Evolutionary conservation across 2,329 filamentous ascomycete genomes (phyloP).

Genomic region (Aspergillus brasiliensis): DNA sequence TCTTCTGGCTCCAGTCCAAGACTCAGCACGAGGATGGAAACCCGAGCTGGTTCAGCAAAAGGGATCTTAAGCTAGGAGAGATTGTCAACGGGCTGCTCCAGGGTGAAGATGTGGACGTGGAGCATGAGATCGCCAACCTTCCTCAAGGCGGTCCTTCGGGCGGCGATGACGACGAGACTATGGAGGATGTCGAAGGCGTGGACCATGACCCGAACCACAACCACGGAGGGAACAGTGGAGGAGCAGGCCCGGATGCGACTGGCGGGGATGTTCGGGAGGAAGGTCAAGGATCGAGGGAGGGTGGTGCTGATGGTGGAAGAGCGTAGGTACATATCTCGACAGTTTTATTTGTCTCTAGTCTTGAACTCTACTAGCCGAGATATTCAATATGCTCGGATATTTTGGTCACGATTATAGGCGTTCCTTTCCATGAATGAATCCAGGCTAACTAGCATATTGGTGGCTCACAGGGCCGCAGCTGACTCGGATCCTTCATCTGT

Average conservation of each 20-base stretch:
- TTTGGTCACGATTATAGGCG: neutral
- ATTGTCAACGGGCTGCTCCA: conserved; percentile 83
- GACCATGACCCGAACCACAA: conserved; percentile 61
- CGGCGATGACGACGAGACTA: conserved; percentile 71
- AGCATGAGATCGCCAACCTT: conserved; percentile 68
- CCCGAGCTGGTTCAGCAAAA: conserved; percentile 75
- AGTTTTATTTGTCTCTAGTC: conserved; percentile 13
- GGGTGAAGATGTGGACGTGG: conserved; percentile 83
- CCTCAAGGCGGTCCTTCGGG: conserved; percentile 48
- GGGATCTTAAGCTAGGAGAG: conserved; percentile 84
- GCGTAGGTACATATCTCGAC: conserved; percentile 79
- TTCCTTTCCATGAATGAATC: conserved; percentile 2
- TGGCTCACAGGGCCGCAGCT: conserved; percentile 57
- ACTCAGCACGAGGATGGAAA: conserved; percentile 72
- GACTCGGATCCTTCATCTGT: conserved; percentile 71
- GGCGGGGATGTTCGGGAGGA: conserved; percentile 91
- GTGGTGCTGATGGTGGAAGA: conserved; percentile 95
- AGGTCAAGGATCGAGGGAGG: conserved; percentile 83
- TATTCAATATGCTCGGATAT: neutral
- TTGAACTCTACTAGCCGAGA: conserved; percentile 8
- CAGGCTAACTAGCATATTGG: conserved; percentile 44
- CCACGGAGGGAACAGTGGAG: conserved; percentile 67
- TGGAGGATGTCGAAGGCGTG: conserved; percentile 72
- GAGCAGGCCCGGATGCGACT: conserved; percentile 82
- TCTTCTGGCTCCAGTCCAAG: conserved; percentile 97